Evolutionary conservation across 2,329 filamentous ascomycete species (phyloP).

Genomic region (Fusarium sp.): DNA sequence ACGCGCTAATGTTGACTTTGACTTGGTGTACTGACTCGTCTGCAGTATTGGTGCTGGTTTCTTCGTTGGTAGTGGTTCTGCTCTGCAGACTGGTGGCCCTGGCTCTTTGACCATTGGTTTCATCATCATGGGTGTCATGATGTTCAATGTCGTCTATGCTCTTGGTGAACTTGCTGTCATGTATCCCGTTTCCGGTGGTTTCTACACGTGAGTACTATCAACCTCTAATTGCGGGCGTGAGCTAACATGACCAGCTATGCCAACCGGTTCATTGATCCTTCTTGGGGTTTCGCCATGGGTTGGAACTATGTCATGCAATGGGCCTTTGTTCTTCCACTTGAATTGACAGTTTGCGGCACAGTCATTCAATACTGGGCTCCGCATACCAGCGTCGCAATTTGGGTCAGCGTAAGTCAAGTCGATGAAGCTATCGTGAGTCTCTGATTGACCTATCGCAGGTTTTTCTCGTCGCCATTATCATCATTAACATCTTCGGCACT

Average conservation of each 20-base stretch:
- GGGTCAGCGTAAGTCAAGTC: slow-evolving; percentile 58
- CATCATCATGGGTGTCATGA: slow-evolving; percentile 69
- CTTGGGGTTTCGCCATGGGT: slow-evolving; percentile 59
- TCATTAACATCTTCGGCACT: slow-evolving; percentile 69
- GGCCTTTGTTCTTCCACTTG: slow-evolving; percentile 61
- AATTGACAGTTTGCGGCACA: slow-evolving; percentile 63
- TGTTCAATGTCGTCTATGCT: slow-evolving; percentile 72
- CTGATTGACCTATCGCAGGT: slow-evolving; percentile 46
- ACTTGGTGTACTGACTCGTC: not conserved
- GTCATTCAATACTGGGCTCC: slow-evolving; percentile 63
- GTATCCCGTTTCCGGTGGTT: slow-evolving; percentile 65
- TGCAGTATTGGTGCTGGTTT: slow-evolving; percentile 68
- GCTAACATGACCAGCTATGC: slow-evolving; percentile 55
- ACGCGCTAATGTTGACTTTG: not conserved
- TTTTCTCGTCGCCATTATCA: slow-evolving; percentile 64
- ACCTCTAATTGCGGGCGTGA: rapidly evolving
- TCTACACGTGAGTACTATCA: slow-evolving; percentile 58
- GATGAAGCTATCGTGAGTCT: rapidly evolving
- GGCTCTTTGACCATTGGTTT: slow-evolving; percentile 62
- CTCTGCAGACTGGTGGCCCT: slow-evolving; percentile 52
- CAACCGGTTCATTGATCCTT: slow-evolving; percentile 68
- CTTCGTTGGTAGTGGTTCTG: slow-evolving; percentile 68
- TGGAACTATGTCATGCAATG: slow-evolving; percentile 63
- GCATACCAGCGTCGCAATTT: slow-evolving; percentile 61
- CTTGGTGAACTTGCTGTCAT: slow-evolving; percentile 63